These are phyloP conservation scores for Chenopodium formosanum DNA, from an alignment of 148 eudicot genomes.

Conservation along the genomic window DNA sequence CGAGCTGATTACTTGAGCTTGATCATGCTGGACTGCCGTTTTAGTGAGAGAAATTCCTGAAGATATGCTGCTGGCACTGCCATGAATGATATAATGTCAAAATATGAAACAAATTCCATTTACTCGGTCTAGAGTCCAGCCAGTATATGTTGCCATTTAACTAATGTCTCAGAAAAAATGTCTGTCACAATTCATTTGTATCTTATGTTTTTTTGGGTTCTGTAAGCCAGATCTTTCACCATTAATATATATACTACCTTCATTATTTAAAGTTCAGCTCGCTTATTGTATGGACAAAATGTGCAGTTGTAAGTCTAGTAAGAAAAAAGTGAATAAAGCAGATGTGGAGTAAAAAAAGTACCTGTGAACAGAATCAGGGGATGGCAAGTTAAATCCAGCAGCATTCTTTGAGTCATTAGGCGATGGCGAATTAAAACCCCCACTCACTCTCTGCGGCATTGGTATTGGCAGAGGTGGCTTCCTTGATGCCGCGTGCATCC, in stretches of 20 bases:
- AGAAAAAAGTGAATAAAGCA: not conserved
- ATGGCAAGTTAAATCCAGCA: slow-evolving; percentile 46
- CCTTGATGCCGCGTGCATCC: slow-evolving; percentile 26
- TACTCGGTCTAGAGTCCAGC: too few relatives aligned
- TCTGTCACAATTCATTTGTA: too few relatives aligned
- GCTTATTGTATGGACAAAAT: too few relatives aligned
- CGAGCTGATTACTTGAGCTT: slow-evolving; percentile 21
- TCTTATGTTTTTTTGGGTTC: too few relatives aligned
- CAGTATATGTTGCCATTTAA: too few relatives aligned
- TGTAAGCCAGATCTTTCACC: too few relatives aligned
- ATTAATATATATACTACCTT: too few relatives aligned
- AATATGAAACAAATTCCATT: too few relatives aligned
- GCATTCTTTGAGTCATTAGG: slow-evolving; percentile 48
- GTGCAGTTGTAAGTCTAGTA: too few relatives aligned
- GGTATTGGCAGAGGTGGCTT: slow-evolving; percentile 69
- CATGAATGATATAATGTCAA: not conserved
- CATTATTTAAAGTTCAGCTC: too few relatives aligned
- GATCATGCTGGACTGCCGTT: slow-evolving; percentile 41
- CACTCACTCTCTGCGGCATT: slow-evolving; percentile 41
- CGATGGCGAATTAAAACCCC: slow-evolving; percentile 43
- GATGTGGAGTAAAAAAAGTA: slow-evolving; percentile 5
- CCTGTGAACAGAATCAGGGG: slow-evolving; percentile 79
- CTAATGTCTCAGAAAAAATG: too few relatives aligned
- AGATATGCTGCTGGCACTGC: slow-evolving; percentile 61
- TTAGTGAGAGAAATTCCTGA: slow-evolving; percentile 48